These are phyloP conservation scores for Aspergillus egyptiacus DNA, from an alignment of 495 filamentous ascomycete species.

Conservation along the genomic window DNA sequence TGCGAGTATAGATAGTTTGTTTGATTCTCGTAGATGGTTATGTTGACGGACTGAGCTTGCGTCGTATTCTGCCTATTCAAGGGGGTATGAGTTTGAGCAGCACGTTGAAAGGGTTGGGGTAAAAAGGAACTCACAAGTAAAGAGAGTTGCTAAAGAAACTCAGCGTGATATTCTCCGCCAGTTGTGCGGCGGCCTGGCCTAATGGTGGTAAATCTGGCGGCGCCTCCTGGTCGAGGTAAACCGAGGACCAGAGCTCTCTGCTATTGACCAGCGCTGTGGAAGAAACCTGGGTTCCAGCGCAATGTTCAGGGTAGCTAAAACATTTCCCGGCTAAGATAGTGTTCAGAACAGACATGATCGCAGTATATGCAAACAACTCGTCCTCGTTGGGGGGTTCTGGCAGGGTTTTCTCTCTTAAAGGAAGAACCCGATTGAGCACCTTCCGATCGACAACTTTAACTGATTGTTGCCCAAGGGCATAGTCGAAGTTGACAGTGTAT, in stretches of 20 bases:
- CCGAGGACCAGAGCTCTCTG: background rate
- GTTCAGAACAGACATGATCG: background rate
- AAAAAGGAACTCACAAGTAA: background rate
- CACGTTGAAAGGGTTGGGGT: background rate
- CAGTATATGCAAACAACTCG: background rate
- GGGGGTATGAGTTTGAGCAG: background rate
- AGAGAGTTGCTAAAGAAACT: background rate
- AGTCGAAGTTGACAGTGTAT: background rate
- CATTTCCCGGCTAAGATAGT: background rate
- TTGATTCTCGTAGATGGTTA: background rate
- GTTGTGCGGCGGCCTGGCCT: background rate
- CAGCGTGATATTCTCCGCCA: background rate
- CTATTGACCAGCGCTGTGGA: background rate
- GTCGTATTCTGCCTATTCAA: background rate
- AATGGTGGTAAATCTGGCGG: no score
- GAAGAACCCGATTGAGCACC: background rate
- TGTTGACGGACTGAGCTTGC: background rate
- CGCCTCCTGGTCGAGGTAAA: no score
- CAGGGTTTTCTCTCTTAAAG: background rate
- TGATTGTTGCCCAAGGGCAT: background rate
- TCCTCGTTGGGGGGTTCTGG: background rate
- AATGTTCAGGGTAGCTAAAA: background rate
- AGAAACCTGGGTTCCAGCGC: background rate
- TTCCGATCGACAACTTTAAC: background rate
- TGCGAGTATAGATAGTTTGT: constrained; percentile 4